A percentile compares a stretch with the other conserved stretches of the same genome.
Evolutionary conservation across 2,329 filamentous ascomycete genomes (phyloP).

Genomic region (Juglanconis sp.): DNA sequence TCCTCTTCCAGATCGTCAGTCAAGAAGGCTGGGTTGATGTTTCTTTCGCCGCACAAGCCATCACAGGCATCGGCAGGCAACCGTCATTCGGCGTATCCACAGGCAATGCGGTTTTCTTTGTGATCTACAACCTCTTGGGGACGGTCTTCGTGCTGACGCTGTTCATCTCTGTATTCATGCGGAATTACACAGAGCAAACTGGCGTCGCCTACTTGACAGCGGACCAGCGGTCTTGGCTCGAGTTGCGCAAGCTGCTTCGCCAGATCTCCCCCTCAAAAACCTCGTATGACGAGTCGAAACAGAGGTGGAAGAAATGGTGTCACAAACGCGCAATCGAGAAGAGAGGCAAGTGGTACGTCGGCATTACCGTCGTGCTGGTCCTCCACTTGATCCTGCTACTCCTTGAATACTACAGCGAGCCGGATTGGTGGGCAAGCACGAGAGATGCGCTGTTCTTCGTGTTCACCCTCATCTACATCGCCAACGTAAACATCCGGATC

Average conservation of each 20-base stretch:
- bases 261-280: constrained; percentile 95
- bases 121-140: constrained; percentile 92
- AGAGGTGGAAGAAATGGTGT: constrained; percentile 86
- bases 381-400: constrained; percentile 81
- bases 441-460: constrained; percentile 76
- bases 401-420: constrained; percentile 79
- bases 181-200: constrained; percentile 98
- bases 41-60: constrained; percentile 78
- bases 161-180: constrained; percentile 99
- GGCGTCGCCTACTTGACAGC: constrained; percentile 94
- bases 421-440: constrained; percentile 63
- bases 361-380: constrained; percentile 75
- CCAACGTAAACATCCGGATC: constrained; percentile 80
- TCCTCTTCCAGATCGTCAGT: constrained; percentile 97
- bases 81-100: constrained; percentile 66
- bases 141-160: constrained; percentile 95
- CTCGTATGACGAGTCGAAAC: constrained; percentile 73
- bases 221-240: constrained; percentile 95
- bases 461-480: constrained; percentile 78
- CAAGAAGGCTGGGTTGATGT: constrained; percentile 98
- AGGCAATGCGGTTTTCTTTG: constrained; percentile 90
- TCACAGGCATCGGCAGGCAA: constrained; percentile 73
- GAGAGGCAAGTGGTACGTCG: constrained; percentile 84
- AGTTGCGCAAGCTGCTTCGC: constrained; percentile 83
- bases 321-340: constrained; percentile 94